Conservation (phyloP, 257 asterid genomes). For the Solanum etuberosum region DNA sequence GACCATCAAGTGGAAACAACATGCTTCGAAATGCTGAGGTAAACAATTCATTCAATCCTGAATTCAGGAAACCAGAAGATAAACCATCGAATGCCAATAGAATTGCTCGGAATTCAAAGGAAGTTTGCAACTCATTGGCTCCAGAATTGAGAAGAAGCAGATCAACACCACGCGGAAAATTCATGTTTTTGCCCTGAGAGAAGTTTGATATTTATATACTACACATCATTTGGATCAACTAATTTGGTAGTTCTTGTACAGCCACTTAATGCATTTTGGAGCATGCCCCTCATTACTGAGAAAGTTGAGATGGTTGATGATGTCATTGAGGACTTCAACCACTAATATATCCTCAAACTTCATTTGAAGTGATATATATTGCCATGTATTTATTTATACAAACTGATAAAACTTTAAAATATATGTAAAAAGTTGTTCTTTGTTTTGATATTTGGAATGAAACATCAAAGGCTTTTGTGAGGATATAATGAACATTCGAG, state of each 20-base stretch:
- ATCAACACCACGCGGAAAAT: conserved; percentile 85
- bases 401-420: background rate
- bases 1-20: conserved; percentile 11
- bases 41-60: conserved; percentile 28
- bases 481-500: background rate
- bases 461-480: background rate
- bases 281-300: background rate
- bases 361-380: background rate
- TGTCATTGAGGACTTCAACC: background rate
- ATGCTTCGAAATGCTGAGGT: conserved; percentile 29
- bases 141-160: conserved; percentile 46
- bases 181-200: conserved; percentile 30
- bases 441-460: background rate
- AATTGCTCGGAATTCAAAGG: conserved; percentile 10
- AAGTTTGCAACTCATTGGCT: conserved; percentile 22
- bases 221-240: background rate
- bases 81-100: background rate
- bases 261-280: conserved; percentile 1
- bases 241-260: conserved; percentile 14
- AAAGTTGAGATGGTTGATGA: conserved; percentile 4
- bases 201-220: background rate
- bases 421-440: background rate
- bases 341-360: background rate
- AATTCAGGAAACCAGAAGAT: conserved; percentile 5
- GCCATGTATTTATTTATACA: background rate